A percentile compares a stretch with the other conserved stretches of the same genome.
These are phyloP conservation scores for Chalciporus sp. DNA, from an alignment of 1,284 basidiomycete genomes.

Conservation along the genomic window DNA sequence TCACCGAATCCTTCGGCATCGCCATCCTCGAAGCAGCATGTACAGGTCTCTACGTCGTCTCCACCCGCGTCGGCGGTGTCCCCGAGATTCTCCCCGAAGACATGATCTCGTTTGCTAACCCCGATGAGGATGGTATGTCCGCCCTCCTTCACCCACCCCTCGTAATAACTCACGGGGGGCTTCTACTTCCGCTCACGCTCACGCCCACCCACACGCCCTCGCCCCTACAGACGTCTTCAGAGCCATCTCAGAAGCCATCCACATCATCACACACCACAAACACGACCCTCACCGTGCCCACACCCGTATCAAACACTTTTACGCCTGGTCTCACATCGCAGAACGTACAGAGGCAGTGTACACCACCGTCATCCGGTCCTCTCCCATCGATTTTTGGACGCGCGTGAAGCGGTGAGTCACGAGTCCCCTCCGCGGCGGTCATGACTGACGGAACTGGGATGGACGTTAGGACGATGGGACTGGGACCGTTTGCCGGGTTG, in stretches of 20 bases:
- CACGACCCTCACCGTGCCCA: slow-evolving; percentile 86
- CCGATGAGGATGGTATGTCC: slow-evolving; percentile 73
- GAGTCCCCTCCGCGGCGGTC: no score
- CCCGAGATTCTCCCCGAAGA: slow-evolving; percentile 93
- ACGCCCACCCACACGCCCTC: not conserved
- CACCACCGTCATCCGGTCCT: slow-evolving; percentile 59
- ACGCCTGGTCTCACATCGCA: slow-evolving; percentile 86
- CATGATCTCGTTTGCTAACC: slow-evolving; percentile 93
- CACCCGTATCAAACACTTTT: slow-evolving; percentile 77
- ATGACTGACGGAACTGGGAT: not conserved
- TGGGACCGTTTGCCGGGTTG: slow-evolving; percentile 74
- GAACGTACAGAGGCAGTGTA: slow-evolving; percentile 87
- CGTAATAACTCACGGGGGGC: not conserved
- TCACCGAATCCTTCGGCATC: slow-evolving; percentile 98
- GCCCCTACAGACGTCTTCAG: slow-evolving; percentile 73
- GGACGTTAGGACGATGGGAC: slow-evolving; percentile 57
- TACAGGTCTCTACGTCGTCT: slow-evolving; percentile 92
- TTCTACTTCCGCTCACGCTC: not conserved
- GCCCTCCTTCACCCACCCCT: not conserved
- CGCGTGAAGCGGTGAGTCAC: slow-evolving; percentile 66
- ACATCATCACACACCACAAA: slow-evolving; percentile 63
- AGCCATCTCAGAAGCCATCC: slow-evolving; percentile 81
- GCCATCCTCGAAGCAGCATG: slow-evolving; percentile 96
- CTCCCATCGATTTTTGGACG: slow-evolving; percentile 67
- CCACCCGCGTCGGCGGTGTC: slow-evolving; percentile 92